Conservation (phyloP, 257 asterid genomes). For the Nicotiana attenuata region DNA sequence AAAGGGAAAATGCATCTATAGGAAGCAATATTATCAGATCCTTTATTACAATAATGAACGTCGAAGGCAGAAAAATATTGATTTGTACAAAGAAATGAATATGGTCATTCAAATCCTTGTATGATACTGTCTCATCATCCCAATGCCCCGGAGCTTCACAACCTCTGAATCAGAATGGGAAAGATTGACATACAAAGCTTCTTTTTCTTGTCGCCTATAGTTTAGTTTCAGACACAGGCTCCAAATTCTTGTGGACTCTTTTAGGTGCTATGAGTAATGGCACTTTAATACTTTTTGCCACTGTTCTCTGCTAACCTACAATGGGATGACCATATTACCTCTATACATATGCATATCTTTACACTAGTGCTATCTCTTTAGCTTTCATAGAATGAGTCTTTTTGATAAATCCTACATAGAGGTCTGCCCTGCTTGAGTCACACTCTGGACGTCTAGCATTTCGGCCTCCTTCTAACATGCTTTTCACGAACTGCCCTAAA, state of each 20-base stretch:
- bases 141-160: neutral
- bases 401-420: slow-evolving; percentile 58
- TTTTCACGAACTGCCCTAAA: slow-evolving; percentile 62
- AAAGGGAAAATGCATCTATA: neutral
- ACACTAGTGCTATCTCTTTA: slow-evolving; percentile 54
- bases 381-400: slow-evolving; percentile 25
- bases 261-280: neutral
- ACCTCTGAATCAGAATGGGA: neutral
- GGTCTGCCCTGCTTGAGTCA: slow-evolving; percentile 61
- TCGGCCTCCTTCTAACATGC: slow-evolving; percentile 69
- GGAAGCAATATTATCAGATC: neutral
- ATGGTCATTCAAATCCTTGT: neutral
- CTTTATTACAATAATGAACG: neutral
- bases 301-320: neutral
- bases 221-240: neutral
- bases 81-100: neutral
- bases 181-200: neutral
- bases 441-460: slow-evolving; percentile 45
- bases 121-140: neutral
- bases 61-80: neutral
- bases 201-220: neutral
- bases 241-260: neutral
- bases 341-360: slow-evolving; percentile 15
- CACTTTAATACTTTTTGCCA: neutral
- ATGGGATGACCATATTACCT: slow-evolving; percentile 9